These are phyloP conservation scores for Phytopythium sindhum DNA, from an alignment of 352 stramenopile genomes.

Conservation along the genomic window DNA sequence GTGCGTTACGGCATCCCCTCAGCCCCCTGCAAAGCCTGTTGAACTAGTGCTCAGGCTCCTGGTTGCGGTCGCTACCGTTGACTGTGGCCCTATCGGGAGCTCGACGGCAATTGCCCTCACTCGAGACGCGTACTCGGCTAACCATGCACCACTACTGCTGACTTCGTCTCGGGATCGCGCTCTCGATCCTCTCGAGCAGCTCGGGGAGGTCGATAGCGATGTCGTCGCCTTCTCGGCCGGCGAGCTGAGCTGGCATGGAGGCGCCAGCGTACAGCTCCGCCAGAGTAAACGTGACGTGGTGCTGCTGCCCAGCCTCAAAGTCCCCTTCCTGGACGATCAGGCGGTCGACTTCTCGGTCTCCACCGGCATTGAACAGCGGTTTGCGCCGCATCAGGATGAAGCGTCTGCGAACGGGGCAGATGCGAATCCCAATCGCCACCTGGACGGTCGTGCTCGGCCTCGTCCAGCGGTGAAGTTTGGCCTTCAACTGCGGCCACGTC, in stretches of 20 bases:
- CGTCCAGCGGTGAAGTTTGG: neutral
- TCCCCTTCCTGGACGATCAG: neutral
- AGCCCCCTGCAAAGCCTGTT: too few relatives aligned
- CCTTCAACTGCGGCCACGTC: neutral
- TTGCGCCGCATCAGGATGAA: neutral
- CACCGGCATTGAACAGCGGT: too few relatives aligned
- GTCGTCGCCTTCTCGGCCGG: neutral
- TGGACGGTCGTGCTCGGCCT: neutral
- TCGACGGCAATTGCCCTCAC: too few relatives aligned
- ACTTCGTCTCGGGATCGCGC: neutral
- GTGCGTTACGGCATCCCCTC: too few relatives aligned
- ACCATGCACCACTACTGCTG: neutral
- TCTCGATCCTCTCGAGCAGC: neutral
- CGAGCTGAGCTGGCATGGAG: neutral
- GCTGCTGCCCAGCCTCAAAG: neutral
- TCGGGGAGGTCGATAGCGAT: neutral
- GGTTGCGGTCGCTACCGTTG: too few relatives aligned
- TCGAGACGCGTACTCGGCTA: too few relatives aligned
- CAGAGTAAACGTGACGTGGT: neutral
- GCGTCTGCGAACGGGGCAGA: neutral
- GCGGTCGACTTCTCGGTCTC: neutral
- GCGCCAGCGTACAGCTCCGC: neutral
- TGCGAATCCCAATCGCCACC: neutral
- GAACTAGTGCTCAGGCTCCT: too few relatives aligned
- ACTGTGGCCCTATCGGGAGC: too few relatives aligned